Evolutionary conservation across 768 basidiomycete species (phyloP).

Genomic region (Dentipellis sp.): DNA sequence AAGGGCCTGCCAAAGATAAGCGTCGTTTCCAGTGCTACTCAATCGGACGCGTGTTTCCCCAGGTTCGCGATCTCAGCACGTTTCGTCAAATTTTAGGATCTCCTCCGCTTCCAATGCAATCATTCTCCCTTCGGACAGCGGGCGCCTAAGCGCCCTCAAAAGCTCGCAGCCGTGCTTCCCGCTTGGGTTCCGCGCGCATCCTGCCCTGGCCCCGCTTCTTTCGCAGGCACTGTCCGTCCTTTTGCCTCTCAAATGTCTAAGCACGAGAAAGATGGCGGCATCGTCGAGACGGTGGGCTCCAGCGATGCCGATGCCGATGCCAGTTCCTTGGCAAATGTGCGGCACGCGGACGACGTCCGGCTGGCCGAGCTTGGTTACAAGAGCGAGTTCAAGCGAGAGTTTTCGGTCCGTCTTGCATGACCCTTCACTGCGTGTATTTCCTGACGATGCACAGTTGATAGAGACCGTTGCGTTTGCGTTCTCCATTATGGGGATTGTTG

Average conservation of each 20-base stretch:
- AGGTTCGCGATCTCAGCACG: neutral
- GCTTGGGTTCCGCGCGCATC: too few species aligned
- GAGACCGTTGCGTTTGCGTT: conserved; percentile 62
- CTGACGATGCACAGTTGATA: conserved; percentile 28
- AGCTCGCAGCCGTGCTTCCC: too few species aligned
- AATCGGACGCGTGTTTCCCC: neutral
- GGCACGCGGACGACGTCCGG: conserved; percentile 38
- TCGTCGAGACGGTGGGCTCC: neutral
- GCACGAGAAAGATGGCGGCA: conserved; percentile 1
- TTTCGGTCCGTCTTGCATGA: conserved; percentile 38
- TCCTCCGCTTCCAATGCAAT: too few species aligned
- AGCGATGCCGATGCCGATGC: neutral
- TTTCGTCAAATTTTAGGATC: neutral
- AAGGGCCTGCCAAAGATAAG: too few species aligned
- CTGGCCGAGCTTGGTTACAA: conserved; percentile 65
- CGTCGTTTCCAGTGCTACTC: neutral
- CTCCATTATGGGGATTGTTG: conserved; percentile 66
- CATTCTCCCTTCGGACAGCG: too few species aligned
- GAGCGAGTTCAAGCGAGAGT: conserved; percentile 66
- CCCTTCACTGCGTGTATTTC: neutral
- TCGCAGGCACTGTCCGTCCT: neutral
- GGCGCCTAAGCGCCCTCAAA: too few species aligned
- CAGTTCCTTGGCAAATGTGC: neutral
- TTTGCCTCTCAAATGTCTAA: neutral
- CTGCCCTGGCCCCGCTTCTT: too few species aligned